A percentile compares a stretch with the other conserved stretches of the same genome.
Conservation (phyloP, 805 yeast genomes). For the Zygosaccharomyces pseudorouxii region DNA sequence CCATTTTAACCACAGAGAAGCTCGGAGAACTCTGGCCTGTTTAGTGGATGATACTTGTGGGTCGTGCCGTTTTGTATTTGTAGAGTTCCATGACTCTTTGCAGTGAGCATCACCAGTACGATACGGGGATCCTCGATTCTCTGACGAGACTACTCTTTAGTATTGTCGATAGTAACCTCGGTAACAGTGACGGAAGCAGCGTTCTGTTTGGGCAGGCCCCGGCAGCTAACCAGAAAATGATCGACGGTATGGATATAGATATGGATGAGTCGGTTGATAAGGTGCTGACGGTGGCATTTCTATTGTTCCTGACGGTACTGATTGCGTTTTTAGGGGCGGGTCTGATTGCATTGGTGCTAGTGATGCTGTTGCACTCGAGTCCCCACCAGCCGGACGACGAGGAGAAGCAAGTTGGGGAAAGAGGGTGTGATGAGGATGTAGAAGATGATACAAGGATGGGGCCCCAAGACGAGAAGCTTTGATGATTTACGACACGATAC, state of each 20-base stretch:
- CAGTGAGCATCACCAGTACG: conserved; percentile 10
- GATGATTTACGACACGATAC: neutral
- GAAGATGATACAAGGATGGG: neutral
- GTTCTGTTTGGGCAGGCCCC: neutral
- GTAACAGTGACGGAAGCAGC: neutral
- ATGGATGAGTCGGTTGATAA: conserved; percentile 12
- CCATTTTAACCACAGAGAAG: no score
- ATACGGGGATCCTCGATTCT: conserved; percentile 12
- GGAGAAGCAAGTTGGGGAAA: conserved; percentile 1
- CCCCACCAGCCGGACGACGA: conserved; percentile 10
- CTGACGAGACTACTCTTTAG: conserved; percentile 4
- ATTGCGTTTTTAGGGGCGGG: conserved; percentile 11
- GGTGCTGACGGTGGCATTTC: conserved; percentile 9
- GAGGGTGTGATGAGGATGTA: neutral
- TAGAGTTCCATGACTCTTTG: conserved; percentile 6
- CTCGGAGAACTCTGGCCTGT: neutral
- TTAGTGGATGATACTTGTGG: neutral
- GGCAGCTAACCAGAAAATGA: neutral
- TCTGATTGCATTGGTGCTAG: conserved; percentile 5
- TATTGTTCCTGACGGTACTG: conserved; percentile 12
- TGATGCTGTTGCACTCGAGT: conserved; percentile 3
- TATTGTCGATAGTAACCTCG: neutral
- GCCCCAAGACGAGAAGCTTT: neutral
- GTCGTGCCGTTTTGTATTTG: neutral
- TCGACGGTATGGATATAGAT: conserved; percentile 2